Percentiles rank a stretch among this genome's conserved stretches.
These are phyloP conservation scores for Phaffia tasmanica DNA, from an alignment of 768 basidiomycete species.

Conservation along the genomic window DNA sequence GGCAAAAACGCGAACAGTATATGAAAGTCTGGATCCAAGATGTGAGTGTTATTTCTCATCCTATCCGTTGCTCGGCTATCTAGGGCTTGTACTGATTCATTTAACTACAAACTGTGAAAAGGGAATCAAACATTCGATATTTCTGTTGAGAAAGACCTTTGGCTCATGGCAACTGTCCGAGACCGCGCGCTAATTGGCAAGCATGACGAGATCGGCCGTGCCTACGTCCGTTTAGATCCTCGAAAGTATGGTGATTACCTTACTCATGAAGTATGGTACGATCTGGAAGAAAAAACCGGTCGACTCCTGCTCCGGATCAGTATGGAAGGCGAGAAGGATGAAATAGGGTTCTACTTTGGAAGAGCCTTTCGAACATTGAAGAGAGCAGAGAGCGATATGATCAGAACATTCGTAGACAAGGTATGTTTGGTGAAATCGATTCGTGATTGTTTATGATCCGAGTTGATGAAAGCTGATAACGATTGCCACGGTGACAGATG, in stretches of 20 bases:
- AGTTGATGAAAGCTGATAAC: not conserved
- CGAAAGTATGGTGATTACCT: slow-evolving; percentile 76
- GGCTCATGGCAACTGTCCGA: slow-evolving; percentile 92
- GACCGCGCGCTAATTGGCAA: slow-evolving; percentile 84
- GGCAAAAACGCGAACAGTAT: slow-evolving; percentile 91
- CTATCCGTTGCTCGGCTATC: slow-evolving; percentile 10
- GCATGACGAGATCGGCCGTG: slow-evolving; percentile 73
- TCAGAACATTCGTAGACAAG: slow-evolving; percentile 93
- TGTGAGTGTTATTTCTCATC: slow-evolving; percentile 48
- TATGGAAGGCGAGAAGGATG: slow-evolving; percentile 98
- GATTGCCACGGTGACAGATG: slow-evolving; percentile 51
- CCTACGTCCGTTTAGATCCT: slow-evolving; percentile 86
- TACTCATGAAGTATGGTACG: slow-evolving; percentile 83
- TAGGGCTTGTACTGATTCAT: not conserved
- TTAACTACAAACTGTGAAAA: slow-evolving; percentile 32
- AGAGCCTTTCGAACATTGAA: slow-evolving; percentile 87
- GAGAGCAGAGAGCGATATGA: slow-evolving; percentile 88
- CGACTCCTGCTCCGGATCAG: slow-evolving; percentile 76
- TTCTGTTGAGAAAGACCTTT: slow-evolving; percentile 82
- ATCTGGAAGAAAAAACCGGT: slow-evolving; percentile 64
- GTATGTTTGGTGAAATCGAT: slow-evolving; percentile 40
- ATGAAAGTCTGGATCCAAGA: slow-evolving; percentile 78
- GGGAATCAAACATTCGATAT: slow-evolving; percentile 98
- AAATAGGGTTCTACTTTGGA: slow-evolving; percentile 94
- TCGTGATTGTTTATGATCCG: not conserved